Percentiles rank a stretch among this genome's conserved stretches.
Evolutionary conservation across 2,329 filamentous ascomycete species (phyloP).

Genomic region (Didymella keratinophila): DNA sequence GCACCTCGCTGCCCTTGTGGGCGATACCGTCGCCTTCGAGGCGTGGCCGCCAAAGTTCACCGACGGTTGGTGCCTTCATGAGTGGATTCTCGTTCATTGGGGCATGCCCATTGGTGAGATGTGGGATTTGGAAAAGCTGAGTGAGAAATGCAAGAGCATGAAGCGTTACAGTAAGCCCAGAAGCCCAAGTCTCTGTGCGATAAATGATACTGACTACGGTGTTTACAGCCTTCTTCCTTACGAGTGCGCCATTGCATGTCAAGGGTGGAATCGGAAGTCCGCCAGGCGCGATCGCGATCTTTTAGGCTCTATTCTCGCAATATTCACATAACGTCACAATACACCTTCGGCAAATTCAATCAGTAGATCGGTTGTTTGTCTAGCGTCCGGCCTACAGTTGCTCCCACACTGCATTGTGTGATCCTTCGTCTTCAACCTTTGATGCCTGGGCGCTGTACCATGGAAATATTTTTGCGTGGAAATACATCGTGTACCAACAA

Average conservation of each 20-base stretch:
- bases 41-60: constrained; percentile 43
- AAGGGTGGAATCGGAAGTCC: constrained; percentile 55
- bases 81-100: constrained; percentile 44
- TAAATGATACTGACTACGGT: background rate
- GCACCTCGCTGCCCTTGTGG: constrained; percentile 47
- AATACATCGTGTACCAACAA: background rate
- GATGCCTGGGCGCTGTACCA: background rate
- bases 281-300: constrained; percentile 47
- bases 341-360: background rate
- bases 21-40: constrained; percentile 54
- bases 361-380: background rate
- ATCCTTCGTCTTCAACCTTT: background rate
- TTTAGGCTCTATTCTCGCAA: constrained; percentile 23
- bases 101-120: constrained; percentile 46
- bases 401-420: background rate
- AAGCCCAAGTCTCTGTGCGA: background rate
- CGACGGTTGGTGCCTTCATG: constrained; percentile 45
- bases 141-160: constrained; percentile 61
- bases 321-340: background rate
- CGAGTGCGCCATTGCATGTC: constrained; percentile 66
- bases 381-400: background rate
- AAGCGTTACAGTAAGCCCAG: constrained; percentile 55
- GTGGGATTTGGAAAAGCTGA: constrained; percentile 59
- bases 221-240: constrained; percentile 62
- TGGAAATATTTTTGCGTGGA: background rate